Conservation (phyloP, 192 early-diverging fungal genomes). For the Linderina pennispora region DNA sequence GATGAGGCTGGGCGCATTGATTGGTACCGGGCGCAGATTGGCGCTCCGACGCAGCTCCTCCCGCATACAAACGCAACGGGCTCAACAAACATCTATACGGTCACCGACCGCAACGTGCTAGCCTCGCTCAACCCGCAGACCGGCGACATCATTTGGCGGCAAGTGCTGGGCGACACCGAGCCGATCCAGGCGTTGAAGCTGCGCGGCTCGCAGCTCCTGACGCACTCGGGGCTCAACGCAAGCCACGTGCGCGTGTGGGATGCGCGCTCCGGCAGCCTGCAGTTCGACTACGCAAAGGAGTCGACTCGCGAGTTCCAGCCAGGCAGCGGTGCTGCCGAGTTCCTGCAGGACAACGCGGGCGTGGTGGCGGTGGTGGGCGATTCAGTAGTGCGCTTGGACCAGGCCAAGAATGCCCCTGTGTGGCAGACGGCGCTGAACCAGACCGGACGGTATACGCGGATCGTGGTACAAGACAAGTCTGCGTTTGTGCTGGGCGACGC, state of each 20-base stretch:
- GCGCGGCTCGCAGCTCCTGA: slow-evolving; percentile 26
- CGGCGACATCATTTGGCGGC: slow-evolving; percentile 77
- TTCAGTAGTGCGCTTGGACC: slow-evolving; percentile 23
- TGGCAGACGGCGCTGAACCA: slow-evolving; percentile 34
- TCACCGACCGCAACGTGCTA: slow-evolving; percentile 70
- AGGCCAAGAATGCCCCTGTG: slow-evolving; percentile 6
- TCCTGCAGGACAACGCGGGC: slow-evolving; percentile 29
- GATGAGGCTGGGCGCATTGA: slow-evolving; percentile 45
- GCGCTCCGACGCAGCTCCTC: slow-evolving; percentile 19
- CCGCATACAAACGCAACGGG: slow-evolving; percentile 23
- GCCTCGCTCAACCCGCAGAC: slow-evolving; percentile 58
- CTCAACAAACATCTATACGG: slow-evolving; percentile 51
- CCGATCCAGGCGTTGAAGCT: slow-evolving; percentile 46
- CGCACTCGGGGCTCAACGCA: slow-evolving; percentile 15
- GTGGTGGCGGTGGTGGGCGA: slow-evolving; percentile 36
- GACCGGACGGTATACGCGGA: slow-evolving; percentile 27
- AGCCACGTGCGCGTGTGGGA: slow-evolving; percentile 49
- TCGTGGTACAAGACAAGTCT: slow-evolving; percentile 22
- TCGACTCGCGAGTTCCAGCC: slow-evolving; percentile 13
- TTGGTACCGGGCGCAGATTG: slow-evolving; percentile 42
- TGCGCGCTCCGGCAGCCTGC: slow-evolving; percentile 6
- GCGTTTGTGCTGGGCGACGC: slow-evolving; percentile 38
- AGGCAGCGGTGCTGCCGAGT: slow-evolving; percentile 36
- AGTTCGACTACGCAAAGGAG: slow-evolving; percentile 17
- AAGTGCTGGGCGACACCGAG: slow-evolving; percentile 56